Percentiles rank a stretch among this genome's conserved stretches.
phyloP scores from a whole-genome alignment of 2,329 filamentous ascomycete genomes.

The Verticillium nonalfalfae region DNA sequence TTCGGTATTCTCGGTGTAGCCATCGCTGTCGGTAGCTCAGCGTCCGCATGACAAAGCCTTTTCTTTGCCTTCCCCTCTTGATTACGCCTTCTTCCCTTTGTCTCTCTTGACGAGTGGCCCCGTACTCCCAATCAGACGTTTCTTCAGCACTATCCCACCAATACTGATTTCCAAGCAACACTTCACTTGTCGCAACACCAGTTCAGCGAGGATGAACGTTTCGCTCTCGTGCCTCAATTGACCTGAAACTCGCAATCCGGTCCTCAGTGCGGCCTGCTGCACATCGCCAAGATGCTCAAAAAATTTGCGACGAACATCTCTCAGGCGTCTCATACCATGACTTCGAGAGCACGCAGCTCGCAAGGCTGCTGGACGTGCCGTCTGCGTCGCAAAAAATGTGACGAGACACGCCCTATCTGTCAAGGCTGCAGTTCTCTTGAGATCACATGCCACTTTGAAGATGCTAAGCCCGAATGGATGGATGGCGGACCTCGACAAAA shows the following conservation, averaged over 20 bases:
- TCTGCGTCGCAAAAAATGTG: conserved; percentile 56
- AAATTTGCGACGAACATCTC: background rate
- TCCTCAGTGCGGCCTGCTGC: background rate
- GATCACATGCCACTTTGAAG: conserved; percentile 48
- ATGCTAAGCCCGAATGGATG: conserved; percentile 52
- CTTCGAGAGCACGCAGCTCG: conserved; percentile 28
- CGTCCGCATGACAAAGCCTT: no score
- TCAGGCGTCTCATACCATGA: background rate
- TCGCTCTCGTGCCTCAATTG: background rate
- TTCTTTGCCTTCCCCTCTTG: background rate
- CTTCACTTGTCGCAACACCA: background rate
- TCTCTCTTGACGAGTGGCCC: background rate
- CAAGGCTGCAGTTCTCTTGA: conserved; percentile 42
- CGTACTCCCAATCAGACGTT: background rate
- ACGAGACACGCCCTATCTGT: conserved; percentile 46
- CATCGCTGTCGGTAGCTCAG: no score
- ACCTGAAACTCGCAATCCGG: background rate
- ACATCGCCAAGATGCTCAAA: background rate
- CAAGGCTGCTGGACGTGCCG: conserved; percentile 56
- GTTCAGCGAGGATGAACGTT: background rate
- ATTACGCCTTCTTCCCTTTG: background rate
- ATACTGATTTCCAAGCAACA: background rate
- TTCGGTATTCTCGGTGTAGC: no score
- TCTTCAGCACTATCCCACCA: background rate
- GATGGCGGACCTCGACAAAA: conserved; percentile 26